A percentile compares a stretch with the other conserved stretches of the same genome.
phyloP scores from a whole-genome alignment of 2,329 filamentous ascomycete genomes.

The Trichophyton equinum region DNA sequence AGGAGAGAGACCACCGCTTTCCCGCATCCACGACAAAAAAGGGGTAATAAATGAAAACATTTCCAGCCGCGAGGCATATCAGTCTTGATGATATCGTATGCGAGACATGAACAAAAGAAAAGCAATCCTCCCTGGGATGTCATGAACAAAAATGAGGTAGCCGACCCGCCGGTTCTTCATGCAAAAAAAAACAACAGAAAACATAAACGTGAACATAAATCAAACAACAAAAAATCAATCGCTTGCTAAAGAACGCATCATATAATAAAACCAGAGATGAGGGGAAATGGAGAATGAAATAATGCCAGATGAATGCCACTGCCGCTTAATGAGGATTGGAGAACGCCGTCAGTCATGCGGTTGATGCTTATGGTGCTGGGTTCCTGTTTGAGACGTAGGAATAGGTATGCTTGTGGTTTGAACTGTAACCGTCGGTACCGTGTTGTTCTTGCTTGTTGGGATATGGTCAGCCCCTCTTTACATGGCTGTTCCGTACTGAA shows the following conservation, averaged over 20 bases:
- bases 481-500: constrained; percentile 62
- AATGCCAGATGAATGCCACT: constrained; percentile 26
- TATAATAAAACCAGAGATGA: constrained; percentile 25
- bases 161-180: constrained; percentile 38
- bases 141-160: constrained; percentile 24
- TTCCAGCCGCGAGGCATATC: constrained; percentile 38
- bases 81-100: constrained; percentile 38
- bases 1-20: constrained; percentile 1
- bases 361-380: constrained; percentile 21
- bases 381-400: neutral
- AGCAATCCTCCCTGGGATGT: constrained; percentile 25
- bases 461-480: constrained; percentile 39
- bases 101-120: constrained; percentile 24
- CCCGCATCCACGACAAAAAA: constrained; percentile 22
- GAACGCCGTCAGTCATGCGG: constrained; percentile 45
- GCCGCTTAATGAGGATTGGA: constrained; percentile 27
- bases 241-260: constrained; percentile 39
- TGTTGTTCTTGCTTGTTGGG: constrained; percentile 11
- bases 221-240: constrained; percentile 26
- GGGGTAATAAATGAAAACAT: constrained; percentile 24
- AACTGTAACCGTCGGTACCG: constrained; percentile 19
- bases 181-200: constrained; percentile 21
- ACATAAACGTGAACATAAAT: constrained; percentile 21
- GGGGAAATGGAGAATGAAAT: constrained; percentile 26
- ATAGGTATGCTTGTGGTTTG: neutral